Evolutionary conservation across 805 yeast species (phyloP).

Genomic region (Metschnikowia borealis): DNA sequence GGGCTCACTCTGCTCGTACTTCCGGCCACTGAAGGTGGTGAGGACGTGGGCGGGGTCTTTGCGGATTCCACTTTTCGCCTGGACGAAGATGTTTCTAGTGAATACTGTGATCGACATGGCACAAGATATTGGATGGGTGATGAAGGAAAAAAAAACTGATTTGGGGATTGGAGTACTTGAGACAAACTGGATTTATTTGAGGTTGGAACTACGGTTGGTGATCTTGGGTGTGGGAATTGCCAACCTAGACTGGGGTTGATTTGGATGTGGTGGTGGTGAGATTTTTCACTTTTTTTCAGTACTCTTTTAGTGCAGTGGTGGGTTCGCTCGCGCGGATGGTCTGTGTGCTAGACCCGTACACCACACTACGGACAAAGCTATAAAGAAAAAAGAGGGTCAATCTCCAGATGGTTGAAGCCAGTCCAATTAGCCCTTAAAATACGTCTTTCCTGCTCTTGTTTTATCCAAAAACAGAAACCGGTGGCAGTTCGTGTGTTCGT

Average conservation of each 20-base stretch:
- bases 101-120: slow-evolving; percentile 7
- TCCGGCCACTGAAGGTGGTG: slow-evolving; percentile 29
- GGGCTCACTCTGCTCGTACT: slow-evolving; percentile 49
- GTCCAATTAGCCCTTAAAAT: too few species aligned
- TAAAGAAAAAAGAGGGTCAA: too few species aligned
- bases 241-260: background rate
- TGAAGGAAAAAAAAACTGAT: too few species aligned
- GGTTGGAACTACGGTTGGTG: too few species aligned
- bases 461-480: too few species aligned
- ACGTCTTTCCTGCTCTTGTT: too few species aligned
- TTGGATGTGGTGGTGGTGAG: background rate
- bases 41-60: slow-evolving; percentile 60
- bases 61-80: slow-evolving; percentile 66
- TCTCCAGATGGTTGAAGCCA: too few species aligned
- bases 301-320: background rate
- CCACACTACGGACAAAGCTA: background rate
- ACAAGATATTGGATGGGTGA: too few species aligned
- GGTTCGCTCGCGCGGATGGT: background rate
- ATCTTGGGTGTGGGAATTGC: background rate
- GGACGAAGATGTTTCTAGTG: slow-evolving; percentile 33
- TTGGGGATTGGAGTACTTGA: too few species aligned
- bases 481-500: too few species aligned
- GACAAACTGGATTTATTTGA: too few species aligned
- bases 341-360: background rate
- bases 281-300: slow-evolving; percentile 1